Evolutionary conservation across 2,329 filamentous ascomycete genomes (phyloP).

Genomic region (Pezicula carpinea): DNA sequence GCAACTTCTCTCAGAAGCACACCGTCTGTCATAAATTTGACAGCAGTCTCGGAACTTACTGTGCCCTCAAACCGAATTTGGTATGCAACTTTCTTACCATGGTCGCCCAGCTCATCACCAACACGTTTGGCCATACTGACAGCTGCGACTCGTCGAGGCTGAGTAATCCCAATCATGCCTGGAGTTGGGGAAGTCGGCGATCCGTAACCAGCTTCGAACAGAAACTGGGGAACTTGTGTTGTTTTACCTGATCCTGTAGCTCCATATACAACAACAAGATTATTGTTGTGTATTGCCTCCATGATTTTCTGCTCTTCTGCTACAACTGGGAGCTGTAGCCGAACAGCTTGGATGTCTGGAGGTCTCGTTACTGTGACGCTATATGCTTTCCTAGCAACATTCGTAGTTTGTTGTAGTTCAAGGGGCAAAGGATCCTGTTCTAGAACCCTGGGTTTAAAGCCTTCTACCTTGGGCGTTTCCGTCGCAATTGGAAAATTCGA

Average conservation of each 20-base stretch:
- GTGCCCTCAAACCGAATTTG: constrained; percentile 94
- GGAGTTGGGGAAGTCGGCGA: constrained; percentile 72
- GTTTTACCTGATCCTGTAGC: constrained; percentile 97
- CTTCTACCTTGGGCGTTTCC: constrained; percentile 48
- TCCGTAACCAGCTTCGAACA: constrained; percentile 91
- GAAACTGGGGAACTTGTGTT: constrained; percentile 92
- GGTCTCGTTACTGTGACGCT: constrained; percentile 67
- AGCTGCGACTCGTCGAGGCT: constrained; percentile 89
- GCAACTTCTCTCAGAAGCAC: constrained; percentile 88
- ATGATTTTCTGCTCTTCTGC: constrained; percentile 96
- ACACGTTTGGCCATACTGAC: constrained; percentile 97
- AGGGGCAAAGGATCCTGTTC: constrained; percentile 68
- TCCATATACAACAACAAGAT: constrained; percentile 87
- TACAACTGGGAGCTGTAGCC: constrained; percentile 81
- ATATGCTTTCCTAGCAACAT: constrained; percentile 65
- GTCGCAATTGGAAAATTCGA: constrained; percentile 30
- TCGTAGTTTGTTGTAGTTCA: constrained; percentile 57
- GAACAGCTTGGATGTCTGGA: constrained; percentile 70
- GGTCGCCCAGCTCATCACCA: constrained; percentile 74
- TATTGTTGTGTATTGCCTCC: constrained; percentile 92
- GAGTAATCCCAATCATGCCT: constrained; percentile 92
- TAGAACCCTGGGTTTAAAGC: constrained; percentile 61
- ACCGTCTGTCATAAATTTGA: constrained; percentile 99
- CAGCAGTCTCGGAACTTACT: constrained; percentile 71
- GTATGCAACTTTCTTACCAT: constrained; percentile 76